Percentiles rank a stretch among this genome's conserved stretches.
phyloP scores from a whole-genome alignment of 495 filamentous ascomycete species.

The Aspergillus leporis region DNA sequence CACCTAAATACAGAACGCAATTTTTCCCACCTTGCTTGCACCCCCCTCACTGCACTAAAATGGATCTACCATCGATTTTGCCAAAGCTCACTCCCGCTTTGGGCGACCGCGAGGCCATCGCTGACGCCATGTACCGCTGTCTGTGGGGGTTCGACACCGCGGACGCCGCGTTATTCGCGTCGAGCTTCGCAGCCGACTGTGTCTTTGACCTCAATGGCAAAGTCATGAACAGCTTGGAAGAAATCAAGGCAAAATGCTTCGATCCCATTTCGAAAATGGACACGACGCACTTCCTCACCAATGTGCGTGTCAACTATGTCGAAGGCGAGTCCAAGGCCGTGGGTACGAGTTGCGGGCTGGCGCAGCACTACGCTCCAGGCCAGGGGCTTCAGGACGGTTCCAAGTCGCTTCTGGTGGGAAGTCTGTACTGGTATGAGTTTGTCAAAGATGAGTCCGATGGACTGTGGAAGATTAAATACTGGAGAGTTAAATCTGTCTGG shows the following conservation, averaged over 20 bases:
- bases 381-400: not conserved
- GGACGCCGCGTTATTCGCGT: not conserved
- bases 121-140: not conserved
- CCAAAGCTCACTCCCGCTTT: no score
- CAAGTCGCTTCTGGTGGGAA: not conserved
- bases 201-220: not conserved
- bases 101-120: not conserved
- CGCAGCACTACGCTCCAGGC: not conserved
- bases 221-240: not conserved
- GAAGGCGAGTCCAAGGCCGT: not conserved
- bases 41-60: no score
- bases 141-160: not conserved
- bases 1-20: no score
- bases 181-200: not conserved
- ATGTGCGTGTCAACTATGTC: not conserved
- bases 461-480: not conserved
- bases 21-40: no score
- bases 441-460: not conserved
- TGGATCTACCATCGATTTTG: no score
- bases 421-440: not conserved
- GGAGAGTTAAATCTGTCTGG: not conserved
- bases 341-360: not conserved
- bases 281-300: not conserved
- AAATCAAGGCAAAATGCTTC: not conserved
- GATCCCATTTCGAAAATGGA: not conserved